A percentile compares a stretch with the other conserved stretches of the same genome.
Evolutionary conservation across 305 asterid genomes (phyloP).

Genomic region (Ilex paraguariensis): DNA sequence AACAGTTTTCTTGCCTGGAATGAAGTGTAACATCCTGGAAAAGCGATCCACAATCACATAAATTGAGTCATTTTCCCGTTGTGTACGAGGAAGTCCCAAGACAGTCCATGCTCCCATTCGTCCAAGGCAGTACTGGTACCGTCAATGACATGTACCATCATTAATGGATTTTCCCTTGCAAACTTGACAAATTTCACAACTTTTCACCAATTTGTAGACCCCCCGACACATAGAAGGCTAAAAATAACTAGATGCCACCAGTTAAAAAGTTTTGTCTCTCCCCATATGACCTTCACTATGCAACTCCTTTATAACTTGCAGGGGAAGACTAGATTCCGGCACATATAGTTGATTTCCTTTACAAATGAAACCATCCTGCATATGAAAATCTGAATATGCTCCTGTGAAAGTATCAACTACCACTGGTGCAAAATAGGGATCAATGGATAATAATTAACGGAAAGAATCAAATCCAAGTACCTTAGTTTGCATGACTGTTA

Average conservation of each 20-base stretch:
- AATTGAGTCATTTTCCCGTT: not conserved
- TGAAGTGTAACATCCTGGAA: not conserved
- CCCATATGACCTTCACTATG: not conserved
- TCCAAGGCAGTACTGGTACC: too few species aligned
- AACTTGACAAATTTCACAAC: too few species aligned
- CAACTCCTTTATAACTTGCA: not conserved
- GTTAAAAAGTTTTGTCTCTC: too few species aligned
- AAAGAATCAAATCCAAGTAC: not conserved
- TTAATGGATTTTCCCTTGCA: too few species aligned
- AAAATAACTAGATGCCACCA: not conserved
- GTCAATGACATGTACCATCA: too few species aligned
- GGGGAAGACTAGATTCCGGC: not conserved
- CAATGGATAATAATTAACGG: too few species aligned
- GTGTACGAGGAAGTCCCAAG: not conserved
- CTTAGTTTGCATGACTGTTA: not conserved
- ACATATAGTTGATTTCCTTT: not conserved
- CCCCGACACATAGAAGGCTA: not conserved
- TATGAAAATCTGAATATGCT: too few species aligned
- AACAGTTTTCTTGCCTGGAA: not conserved
- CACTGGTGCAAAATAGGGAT: too few species aligned
- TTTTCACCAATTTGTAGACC: not conserved
- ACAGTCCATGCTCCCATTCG: too few species aligned
- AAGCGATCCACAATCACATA: not conserved
- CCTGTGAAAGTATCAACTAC: too few species aligned
- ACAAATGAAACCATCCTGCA: not conserved